Evolutionary conservation across 2,329 filamentous ascomycete genomes (phyloP).

Genomic region (Cladobotryum protrusum): DNA sequence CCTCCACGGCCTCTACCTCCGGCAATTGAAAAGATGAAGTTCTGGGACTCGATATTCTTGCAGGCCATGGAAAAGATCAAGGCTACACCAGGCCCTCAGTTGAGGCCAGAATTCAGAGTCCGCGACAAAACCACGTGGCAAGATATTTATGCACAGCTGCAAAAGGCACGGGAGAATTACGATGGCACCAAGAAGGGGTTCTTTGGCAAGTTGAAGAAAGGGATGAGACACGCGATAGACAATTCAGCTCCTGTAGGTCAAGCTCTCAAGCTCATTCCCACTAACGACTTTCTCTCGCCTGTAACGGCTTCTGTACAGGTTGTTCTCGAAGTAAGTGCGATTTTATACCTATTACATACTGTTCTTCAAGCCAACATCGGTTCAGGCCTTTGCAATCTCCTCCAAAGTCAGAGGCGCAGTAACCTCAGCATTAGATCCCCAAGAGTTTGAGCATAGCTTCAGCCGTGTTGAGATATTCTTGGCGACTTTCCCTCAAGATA

Average conservation of each 20-base stretch:
- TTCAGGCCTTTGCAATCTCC: not conserved
- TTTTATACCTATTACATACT: too few species aligned
- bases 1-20: too few species aligned
- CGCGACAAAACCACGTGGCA: constrained; percentile 4
- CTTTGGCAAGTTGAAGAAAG: constrained; percentile 1
- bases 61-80: not conserved
- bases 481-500: constrained; percentile 3
- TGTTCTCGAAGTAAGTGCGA: constrained; percentile 1
- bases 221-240: not conserved
- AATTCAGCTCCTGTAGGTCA: constrained; percentile 1
- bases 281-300: constrained; percentile 4
- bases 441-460: constrained; percentile 1
- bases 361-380: too few species aligned
- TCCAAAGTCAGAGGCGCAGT: constrained; percentile 2
- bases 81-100: too few species aligned
- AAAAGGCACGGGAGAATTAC: constrained; percentile 3
- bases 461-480: constrained; percentile 2
- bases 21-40: not conserved
- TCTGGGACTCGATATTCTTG: constrained; percentile 2
- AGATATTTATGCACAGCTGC: constrained; percentile 3
- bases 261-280: not conserved
- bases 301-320: constrained; percentile 2
- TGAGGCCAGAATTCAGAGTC: constrained; percentile 2
- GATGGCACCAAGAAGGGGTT: constrained; percentile 4
- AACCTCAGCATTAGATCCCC: not conserved